These are phyloP conservation scores for Cylindrotheca closterium DNA, from an alignment of 108 stramenopile species.

Conservation along the genomic window DNA sequence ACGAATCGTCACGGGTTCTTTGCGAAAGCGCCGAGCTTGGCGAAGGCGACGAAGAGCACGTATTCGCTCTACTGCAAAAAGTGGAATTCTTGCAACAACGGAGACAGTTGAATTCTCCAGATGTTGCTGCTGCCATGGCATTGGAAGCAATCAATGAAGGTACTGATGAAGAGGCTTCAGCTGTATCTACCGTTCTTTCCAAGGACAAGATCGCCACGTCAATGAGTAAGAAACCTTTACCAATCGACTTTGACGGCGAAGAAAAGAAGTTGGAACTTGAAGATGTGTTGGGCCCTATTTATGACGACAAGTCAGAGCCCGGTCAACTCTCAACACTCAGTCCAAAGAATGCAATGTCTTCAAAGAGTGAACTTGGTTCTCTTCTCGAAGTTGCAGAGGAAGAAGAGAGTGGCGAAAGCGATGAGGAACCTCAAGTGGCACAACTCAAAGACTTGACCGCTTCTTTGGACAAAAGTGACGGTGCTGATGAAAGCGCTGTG, in stretches of 20 bases:
- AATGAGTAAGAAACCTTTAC: no score
- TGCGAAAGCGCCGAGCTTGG: constrained; percentile 23
- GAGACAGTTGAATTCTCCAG: neutral
- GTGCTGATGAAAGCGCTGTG: no score
- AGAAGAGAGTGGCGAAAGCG: no score
- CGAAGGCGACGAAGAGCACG: constrained; percentile 22
- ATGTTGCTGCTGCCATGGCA: neutral
- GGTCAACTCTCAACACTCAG: no score
- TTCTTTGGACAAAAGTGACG: no score
- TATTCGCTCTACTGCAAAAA: constrained; percentile 27
- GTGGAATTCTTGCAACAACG: constrained; percentile 26
- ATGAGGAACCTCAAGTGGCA: no score
- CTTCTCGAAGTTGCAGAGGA: no score
- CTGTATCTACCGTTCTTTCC: neutral
- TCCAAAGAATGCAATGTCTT: no score
- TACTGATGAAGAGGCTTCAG: neutral
- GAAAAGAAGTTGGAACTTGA: neutral
- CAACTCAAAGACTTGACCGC: no score
- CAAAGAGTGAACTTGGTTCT: no score
- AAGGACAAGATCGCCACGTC: neutral
- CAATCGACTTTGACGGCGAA: neutral
- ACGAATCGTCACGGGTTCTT: constrained; percentile 14
- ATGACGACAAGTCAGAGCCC: no score
- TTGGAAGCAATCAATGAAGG: neutral
- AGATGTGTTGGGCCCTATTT: no score